Evolutionary conservation across 2,329 filamentous ascomycete genomes (phyloP).

Genomic region (Myotisia sp.): DNA sequence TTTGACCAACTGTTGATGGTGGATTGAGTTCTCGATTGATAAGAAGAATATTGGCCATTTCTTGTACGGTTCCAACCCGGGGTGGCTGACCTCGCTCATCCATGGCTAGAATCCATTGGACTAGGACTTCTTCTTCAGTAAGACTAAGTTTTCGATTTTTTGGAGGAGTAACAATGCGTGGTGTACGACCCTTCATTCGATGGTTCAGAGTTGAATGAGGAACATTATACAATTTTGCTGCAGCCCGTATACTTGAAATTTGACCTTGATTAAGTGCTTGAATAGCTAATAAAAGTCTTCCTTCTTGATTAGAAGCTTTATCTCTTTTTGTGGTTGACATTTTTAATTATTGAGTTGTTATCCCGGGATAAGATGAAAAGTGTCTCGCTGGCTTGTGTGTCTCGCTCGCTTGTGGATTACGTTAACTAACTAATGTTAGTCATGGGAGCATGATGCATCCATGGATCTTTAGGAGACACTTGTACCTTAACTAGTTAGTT

Average conservation of each 20-base stretch:
- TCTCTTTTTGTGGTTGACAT: background rate
- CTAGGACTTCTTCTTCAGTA: background rate
- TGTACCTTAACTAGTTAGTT: too few species aligned
- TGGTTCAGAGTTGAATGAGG: background rate
- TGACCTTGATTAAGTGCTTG: background rate
- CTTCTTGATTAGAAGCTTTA: background rate
- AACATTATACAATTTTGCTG: background rate
- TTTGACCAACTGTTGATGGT: background rate
- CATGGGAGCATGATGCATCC: too few species aligned
- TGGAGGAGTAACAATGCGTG: background rate
- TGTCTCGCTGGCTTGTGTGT: too few species aligned
- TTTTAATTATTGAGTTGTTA: background rate
- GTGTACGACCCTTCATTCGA: too few species aligned
- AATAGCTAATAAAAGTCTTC: conserved; percentile 1
- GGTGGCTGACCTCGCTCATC: background rate
- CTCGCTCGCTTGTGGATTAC: too few species aligned
- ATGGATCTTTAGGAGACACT: too few species aligned
- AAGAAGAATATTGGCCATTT: background rate
- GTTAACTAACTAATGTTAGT: too few species aligned
- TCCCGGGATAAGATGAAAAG: too few species aligned
- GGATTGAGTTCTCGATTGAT: background rate
- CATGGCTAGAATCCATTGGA: background rate
- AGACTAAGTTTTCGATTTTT: background rate
- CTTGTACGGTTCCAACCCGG: background rate
- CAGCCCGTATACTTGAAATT: background rate